Evolutionary conservation across 345 rosid species (phyloP), one percentile per base, ranked within the genome.

Genomic region (Acer saccharum): DNA sequence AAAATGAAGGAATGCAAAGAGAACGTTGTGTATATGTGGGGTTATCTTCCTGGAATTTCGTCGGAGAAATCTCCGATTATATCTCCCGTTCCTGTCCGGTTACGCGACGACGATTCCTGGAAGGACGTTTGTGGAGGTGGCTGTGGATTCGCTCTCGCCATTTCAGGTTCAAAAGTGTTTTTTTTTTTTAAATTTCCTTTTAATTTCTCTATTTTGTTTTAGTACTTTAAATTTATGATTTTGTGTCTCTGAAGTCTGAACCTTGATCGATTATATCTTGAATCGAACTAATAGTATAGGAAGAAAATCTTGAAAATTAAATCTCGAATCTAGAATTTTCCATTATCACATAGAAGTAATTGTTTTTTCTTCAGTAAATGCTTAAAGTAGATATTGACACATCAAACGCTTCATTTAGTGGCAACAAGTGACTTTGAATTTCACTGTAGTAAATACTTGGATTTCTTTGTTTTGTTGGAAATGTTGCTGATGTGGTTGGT

Each of bases 121-220:
- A 89, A 84, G 81, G 95, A 90, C 32, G 89, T 94, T 12, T 89
- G 88, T 32, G 88, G 95, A 32, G 95, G 97, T 10, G 97, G 98
- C 62, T 94, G 97, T 80, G 98, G 98, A 68, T 92, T 94, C 75
- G 94, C 94, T 43, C 88, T 94, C 86, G 94, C 94, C 67, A 84
- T 91, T 82, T 94, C 96, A 86, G 96, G 98, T 94, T 44, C 2
- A 12, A 60, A 27, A n/a, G 10, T 41, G 72, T 17, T 2, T 27
- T 13, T 64, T 25, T 20, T 58, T 58, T 2, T 2, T 2, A 29
- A 25, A 1, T 14, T 9, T 58, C 20, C 20, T 0, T 23, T 5
- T 64, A 12, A 21, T 14, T 72, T 13, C 20, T 65, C 16, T 1
- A n/a, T 16, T n/a, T 39, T 72, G 39, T 75, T 32, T 54, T 9